These are phyloP conservation scores for Pharus latifolius DNA, from an alignment of 176 grass and related monocot genomes.

Conservation along the genomic window DNA sequence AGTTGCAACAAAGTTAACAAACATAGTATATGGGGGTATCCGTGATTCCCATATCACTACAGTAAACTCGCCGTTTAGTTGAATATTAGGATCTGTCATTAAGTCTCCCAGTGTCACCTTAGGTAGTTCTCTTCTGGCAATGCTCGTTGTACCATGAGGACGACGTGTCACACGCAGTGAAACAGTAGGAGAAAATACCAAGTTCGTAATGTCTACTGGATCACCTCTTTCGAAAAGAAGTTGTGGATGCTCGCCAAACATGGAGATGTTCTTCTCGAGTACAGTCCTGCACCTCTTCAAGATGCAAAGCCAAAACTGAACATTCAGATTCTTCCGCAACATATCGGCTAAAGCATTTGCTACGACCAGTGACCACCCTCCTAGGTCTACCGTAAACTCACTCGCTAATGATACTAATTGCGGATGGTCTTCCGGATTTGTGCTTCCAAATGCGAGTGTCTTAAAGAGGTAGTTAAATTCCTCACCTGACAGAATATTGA, in stretches of 20 bases:
- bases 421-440: not conserved
- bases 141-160: not conserved
- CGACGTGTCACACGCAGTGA: not conserved
- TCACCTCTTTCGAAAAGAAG: not conserved
- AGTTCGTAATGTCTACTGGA: not conserved
- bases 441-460: not conserved
- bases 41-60: not conserved
- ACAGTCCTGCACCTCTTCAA: not conserved
- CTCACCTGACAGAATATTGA: not conserved
- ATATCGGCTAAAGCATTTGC: not conserved
- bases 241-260: not conserved
- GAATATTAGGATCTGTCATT: not conserved
- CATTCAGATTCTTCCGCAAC: not conserved
- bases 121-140: not conserved
- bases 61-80: not conserved
- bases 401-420: not conserved
- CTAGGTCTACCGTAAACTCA: no score
- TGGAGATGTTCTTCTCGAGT: not conserved
- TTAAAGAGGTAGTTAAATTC: not conserved
- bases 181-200: not conserved
- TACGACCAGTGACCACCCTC: not conserved
- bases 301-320: not conserved
- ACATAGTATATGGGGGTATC: constrained; percentile 1
- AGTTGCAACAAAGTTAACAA: not conserved
- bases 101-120: not conserved